Percentiles rank a stretch among this genome's conserved stretches.
These are phyloP conservation scores for Trichoderma endophyticum DNA, from an alignment of 2,329 filamentous ascomycete genomes.

Conservation along the genomic window DNA sequence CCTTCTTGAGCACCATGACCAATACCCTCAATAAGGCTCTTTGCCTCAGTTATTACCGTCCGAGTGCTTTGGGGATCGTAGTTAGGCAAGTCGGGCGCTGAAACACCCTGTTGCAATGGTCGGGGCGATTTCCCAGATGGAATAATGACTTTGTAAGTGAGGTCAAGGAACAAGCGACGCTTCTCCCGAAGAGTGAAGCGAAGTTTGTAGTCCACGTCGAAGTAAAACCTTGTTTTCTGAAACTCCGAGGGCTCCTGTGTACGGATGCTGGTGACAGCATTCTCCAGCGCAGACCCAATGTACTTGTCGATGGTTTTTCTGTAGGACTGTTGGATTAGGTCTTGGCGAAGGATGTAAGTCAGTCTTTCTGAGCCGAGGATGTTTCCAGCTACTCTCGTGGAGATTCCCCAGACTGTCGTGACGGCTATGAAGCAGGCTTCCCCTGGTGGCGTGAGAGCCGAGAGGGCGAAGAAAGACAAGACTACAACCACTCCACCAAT, in stretches of 20 bases:
- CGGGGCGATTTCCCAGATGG: background rate
- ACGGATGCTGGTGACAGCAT: background rate
- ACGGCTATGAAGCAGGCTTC: background rate
- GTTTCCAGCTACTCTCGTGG: background rate
- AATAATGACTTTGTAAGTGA: background rate
- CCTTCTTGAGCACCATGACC: background rate
- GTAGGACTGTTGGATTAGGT: background rate
- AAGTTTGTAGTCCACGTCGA: background rate
- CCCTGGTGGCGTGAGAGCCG: background rate
- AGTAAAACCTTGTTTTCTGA: background rate
- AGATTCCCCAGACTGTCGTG: background rate
- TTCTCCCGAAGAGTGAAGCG: background rate
- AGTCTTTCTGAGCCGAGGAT: background rate
- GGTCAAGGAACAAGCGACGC: background rate
- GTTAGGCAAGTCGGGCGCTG: background rate
- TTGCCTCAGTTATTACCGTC: background rate
- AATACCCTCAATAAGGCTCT: background rate
- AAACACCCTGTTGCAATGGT: background rate
- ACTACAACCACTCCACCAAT: background rate
- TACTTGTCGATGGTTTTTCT: background rate
- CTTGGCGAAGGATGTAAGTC: background rate
- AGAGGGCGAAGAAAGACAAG: background rate
- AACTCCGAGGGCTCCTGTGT: background rate
- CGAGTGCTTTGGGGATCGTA: background rate
- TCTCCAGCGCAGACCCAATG: background rate